Evolutionary conservation across 2,329 filamentous ascomycete species (phyloP), one percentile per base, ranked within the genome.

Genomic region (Penicillium sp.): DNA sequence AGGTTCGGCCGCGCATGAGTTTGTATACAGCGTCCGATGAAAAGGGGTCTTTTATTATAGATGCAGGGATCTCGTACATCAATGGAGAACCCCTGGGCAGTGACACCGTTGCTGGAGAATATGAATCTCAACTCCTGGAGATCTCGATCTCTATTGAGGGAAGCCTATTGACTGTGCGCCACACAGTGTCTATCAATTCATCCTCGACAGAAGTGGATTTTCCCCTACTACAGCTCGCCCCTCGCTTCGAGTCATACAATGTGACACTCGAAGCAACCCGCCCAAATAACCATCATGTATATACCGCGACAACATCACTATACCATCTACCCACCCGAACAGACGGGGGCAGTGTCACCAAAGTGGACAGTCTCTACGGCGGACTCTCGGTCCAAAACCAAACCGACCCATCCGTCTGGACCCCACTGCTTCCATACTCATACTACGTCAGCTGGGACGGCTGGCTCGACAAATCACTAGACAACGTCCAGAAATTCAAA

Each of bases 361-460:
- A 77, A 56, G 69, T 82, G 4, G 80, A 82, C 54, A 75, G 74
- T 51, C 69, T 81, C 0, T 71, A 76, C 55, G 78, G 78, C 15
- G 78, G 77, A 6, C 70, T 81, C 22, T 63, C 75, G 5, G 71
- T 80, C 0, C 73, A 74, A 35, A 75, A 76, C 52, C 70, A 68
- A 42, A 67, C 66, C 15, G 49, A 58, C 27, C 46, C 56, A 9
- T 60, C 57, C 18, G 47, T 52, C 8, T 78, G 74, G 69, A 70
- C 70, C 31, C 61, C 74, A 0, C 52, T 81, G 5, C 71, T 80
- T n/a, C 79, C 79, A 0, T 77, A 77, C 57, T 76, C 75, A 1
- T 77, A 75, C 62, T 81, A 80, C 59, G 74, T 73, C 2, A 67
- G 63, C 29, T 79, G 77, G 71, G 75, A 71, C 33, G 59, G n/a